A percentile compares a stretch with the other conserved stretches of the same genome.
Conservation (phyloP, 768 basidiomycete species). For the Psilocybe azurescens region DNA sequence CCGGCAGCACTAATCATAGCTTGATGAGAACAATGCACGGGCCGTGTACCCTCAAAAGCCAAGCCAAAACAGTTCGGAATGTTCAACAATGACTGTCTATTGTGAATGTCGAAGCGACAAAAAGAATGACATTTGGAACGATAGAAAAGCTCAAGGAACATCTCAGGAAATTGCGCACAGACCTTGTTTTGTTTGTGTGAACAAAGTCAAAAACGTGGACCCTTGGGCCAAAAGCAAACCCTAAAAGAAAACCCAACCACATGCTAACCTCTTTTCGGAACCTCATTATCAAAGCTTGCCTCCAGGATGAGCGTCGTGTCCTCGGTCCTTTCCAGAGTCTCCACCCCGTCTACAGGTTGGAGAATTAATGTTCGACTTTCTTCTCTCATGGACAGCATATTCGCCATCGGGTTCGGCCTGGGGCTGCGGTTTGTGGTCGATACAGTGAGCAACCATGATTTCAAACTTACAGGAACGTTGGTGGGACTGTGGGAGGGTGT, state of each 20-base stretch:
- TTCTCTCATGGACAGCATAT: constrained; percentile 68
- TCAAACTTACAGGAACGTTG: constrained; percentile 63
- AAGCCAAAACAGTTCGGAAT: no score
- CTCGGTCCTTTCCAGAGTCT: constrained; percentile 32
- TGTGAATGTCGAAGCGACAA: not conserved
- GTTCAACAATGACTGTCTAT: no score
- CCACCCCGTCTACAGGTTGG: constrained; percentile 35
- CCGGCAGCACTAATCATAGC: no score
- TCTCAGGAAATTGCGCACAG: constrained; percentile 7
- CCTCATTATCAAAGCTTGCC: constrained; percentile 20
- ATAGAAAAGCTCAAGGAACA: not conserved
- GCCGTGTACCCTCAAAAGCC: no score
- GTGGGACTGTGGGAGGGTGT: constrained; percentile 84
- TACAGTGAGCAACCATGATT: constrained; percentile 51
- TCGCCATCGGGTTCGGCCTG: constrained; percentile 73
- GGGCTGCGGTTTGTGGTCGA: constrained; percentile 67
- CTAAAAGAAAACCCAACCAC: constrained; percentile 12
- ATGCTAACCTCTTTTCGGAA: constrained; percentile 17
- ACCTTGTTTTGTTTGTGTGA: constrained; percentile 14
- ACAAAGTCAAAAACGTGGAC: constrained; percentile 5
- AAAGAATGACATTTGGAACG: not conserved
- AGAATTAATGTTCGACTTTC: constrained; percentile 38
- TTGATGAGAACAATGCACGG: no score
- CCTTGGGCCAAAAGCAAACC: constrained; percentile 1
- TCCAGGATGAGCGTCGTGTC: constrained; percentile 39